phyloP scores from a whole-genome alignment of 192 early-diverging fungal species.

The Cetraspora pellucida region DNA sequence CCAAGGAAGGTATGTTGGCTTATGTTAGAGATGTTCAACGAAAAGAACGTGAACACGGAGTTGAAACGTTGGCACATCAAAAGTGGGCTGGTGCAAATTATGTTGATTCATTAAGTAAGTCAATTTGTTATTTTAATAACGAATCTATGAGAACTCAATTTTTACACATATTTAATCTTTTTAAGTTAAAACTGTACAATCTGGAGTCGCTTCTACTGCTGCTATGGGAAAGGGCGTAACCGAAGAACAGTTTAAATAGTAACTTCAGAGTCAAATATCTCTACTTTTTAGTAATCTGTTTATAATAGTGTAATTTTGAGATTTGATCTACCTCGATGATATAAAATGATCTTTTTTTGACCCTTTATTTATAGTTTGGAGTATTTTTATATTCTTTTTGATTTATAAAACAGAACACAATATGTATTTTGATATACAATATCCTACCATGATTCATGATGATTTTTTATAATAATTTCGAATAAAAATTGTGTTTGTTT shows the following conservation, averaged over 20 bases:
- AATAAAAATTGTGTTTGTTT: too few relatives aligned
- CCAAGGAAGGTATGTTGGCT: slow-evolving; percentile 88
- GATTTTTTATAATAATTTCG: too few relatives aligned
- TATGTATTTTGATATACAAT: too few relatives aligned
- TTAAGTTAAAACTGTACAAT: slow-evolving; percentile 81
- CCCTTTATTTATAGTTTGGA: too few relatives aligned
- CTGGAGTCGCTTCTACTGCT: slow-evolving; percentile 91
- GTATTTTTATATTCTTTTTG: too few relatives aligned
- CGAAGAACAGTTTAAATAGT: slow-evolving; percentile 71
- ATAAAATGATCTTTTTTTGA: too few relatives aligned
- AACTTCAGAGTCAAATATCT: too few relatives aligned
- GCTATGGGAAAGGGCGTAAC: slow-evolving; percentile 95
- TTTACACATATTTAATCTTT: slow-evolving; percentile 26
- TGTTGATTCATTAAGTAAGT: slow-evolving; percentile 71
- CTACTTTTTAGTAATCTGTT: too few relatives aligned
- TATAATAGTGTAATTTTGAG: too few relatives aligned
- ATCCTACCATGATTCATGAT: too few relatives aligned
- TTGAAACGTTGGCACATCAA: slow-evolving; percentile 93
- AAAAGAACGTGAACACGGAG: slow-evolving; percentile 84
- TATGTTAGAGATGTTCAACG: slow-evolving; percentile 93
- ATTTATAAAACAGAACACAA: too few relatives aligned
- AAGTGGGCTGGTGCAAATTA: slow-evolving; percentile 94
- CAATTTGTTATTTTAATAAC: neutral
- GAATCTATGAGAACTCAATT: slow-evolving; percentile 58
- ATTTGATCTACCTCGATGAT: too few relatives aligned